Percentiles rank a stretch among this genome's conserved stretches.
Conservation (phyloP, 2,329 filamentous ascomycete genomes). For the Colletotrichum tofieldiae region DNA sequence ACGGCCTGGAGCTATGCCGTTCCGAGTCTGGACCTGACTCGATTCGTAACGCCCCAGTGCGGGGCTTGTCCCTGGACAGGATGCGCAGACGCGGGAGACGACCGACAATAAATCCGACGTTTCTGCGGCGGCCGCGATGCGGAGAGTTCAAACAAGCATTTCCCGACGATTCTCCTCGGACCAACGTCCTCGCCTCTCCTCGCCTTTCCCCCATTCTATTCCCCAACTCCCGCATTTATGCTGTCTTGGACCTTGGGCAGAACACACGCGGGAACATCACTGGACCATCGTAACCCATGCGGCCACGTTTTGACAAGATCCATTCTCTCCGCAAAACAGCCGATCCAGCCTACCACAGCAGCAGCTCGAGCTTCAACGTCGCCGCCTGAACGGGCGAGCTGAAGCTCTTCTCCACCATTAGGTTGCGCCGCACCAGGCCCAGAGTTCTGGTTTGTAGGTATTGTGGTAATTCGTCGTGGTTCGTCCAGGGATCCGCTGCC, state of each 20-base stretch:
- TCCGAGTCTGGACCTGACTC: slow-evolving; percentile 33
- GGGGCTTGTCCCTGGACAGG: slow-evolving; percentile 26
- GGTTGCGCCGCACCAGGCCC: neutral
- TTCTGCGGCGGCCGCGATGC: slow-evolving; percentile 16
- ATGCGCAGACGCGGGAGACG: neutral
- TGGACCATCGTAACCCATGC: neutral
- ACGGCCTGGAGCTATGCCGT: slow-evolving; percentile 25
- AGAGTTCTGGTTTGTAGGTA: neutral
- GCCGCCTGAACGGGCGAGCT: neutral
- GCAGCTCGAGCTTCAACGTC: neutral
- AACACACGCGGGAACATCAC: slow-evolving; percentile 4
- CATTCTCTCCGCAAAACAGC: neutral
- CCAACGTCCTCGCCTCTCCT: neutral
- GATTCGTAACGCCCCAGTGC: slow-evolving; percentile 24
- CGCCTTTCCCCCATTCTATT: neutral
- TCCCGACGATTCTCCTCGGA: slow-evolving; percentile 43
- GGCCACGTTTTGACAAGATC: neutral
- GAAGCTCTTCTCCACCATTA: neutral
- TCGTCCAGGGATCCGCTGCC: neutral
- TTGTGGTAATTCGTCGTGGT: neutral
- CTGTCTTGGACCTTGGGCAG: neutral
- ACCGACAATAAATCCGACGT: slow-evolving; percentile 34
- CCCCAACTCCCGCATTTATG: neutral
- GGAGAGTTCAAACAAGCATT: neutral
- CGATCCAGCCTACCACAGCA: slow-evolving; percentile 1